Percentiles rank a stretch among this genome's conserved stretches.
Conservation (phyloP, 495 filamentous ascomycete genomes). For the Podospora sp. region DNA sequence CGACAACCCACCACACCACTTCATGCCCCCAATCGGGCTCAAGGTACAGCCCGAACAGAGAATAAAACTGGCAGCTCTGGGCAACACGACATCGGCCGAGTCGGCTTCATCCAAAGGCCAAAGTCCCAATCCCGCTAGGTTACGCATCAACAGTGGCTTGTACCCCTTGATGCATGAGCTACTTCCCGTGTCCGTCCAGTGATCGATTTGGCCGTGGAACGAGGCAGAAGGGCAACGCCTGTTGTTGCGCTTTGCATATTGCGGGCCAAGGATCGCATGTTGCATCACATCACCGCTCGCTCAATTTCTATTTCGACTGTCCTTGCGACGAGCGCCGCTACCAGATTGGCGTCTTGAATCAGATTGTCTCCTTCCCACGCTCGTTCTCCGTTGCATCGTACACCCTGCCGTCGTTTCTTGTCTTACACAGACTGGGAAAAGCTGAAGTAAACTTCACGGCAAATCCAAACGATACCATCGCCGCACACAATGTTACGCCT, state of each 20-base stretch:
- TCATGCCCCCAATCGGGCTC: background rate
- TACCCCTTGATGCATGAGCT: background rate
- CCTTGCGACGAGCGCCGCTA: background rate
- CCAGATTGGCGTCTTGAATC: background rate
- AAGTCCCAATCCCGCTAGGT: background rate
- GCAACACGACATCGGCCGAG: constrained; percentile 13
- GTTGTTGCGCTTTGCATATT: background rate
- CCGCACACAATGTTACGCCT: constrained; percentile 40
- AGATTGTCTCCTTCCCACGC: background rate
- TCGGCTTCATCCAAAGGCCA: background rate
- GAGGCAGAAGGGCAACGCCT: background rate
- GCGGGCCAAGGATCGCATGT: background rate
- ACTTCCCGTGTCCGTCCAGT: background rate
- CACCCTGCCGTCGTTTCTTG: background rate
- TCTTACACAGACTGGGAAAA: background rate
- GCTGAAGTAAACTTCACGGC: background rate
- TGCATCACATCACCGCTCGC: background rate
- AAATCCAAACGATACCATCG: background rate
- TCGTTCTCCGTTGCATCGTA: background rate
- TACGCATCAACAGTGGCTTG: constrained; percentile 1
- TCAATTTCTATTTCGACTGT: background rate
- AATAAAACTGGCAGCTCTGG: background rate
- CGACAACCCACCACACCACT: background rate
- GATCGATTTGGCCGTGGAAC: background rate
- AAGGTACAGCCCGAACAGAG: background rate